These are phyloP conservation scores for Dothideomycetidae sp. DNA, from an alignment of 2,329 filamentous ascomycete species.

Conservation along the genomic window DNA sequence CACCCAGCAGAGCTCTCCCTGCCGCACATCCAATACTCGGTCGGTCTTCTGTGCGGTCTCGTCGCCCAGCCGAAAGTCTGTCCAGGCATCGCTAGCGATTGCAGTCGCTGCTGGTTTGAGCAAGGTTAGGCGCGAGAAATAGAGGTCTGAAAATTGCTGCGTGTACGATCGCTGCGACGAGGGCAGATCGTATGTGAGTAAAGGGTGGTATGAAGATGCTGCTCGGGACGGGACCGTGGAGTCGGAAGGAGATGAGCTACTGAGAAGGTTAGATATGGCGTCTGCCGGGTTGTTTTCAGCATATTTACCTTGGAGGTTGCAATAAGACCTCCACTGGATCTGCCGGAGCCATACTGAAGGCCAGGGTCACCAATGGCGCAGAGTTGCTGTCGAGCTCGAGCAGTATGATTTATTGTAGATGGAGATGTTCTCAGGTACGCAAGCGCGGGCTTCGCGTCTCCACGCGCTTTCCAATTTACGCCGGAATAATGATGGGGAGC, in stretches of 20 bases:
- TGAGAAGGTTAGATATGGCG: neutral
- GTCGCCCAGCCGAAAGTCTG: constrained; percentile 44
- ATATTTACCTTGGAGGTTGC: constrained; percentile 12
- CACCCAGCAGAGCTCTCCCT: constrained; percentile 93
- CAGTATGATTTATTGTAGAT: constrained; percentile 1
- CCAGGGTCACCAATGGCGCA: constrained; percentile 2
- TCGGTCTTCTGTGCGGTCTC: constrained; percentile 54
- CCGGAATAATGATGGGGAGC: no score
- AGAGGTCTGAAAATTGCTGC: constrained; percentile 96
- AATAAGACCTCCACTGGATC: constrained; percentile 10
- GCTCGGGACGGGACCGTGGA: constrained; percentile 36
- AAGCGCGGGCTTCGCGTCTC: constrained; percentile 7
- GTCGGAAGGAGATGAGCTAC: constrained; percentile 8
- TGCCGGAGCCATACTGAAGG: constrained; percentile 7
- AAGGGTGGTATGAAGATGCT: constrained; percentile 54
- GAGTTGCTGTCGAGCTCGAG: neutral
- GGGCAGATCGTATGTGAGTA: constrained; percentile 60
- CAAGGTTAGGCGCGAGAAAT: constrained; percentile 78
- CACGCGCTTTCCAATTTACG: constrained; percentile 9
- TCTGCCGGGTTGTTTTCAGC: neutral
- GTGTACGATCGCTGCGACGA: constrained; percentile 58
- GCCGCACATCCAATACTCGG: constrained; percentile 83
- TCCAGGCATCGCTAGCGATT: constrained; percentile 62
- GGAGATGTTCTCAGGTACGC: constrained; percentile 2
- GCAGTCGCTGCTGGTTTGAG: constrained; percentile 72